These are phyloP conservation scores for Alternaria burnsii DNA, from an alignment of 2,329 filamentous ascomycete species.

Conservation along the genomic window DNA sequence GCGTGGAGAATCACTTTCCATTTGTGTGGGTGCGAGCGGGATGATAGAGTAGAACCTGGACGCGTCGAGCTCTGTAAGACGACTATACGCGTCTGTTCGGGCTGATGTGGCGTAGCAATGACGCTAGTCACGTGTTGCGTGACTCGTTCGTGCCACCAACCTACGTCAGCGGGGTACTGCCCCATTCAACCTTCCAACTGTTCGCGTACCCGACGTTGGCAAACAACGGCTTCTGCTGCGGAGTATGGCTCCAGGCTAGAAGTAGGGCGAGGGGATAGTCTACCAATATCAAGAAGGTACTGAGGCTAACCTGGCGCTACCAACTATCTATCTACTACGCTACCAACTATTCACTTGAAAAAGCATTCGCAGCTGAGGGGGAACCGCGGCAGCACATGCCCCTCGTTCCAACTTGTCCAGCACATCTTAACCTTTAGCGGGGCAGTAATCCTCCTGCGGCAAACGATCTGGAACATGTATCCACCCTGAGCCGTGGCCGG, in stretches of 20 bases:
- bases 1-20: neutral
- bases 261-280: neutral
- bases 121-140: constrained; percentile 28
- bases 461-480: constrained; percentile 18
- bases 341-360: neutral
- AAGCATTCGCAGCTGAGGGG: neutral
- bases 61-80: neutral
- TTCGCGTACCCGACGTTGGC: neutral
- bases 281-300: neutral
- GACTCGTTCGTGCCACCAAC: constrained; percentile 23
- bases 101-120: constrained; percentile 12
- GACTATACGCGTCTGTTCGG: neutral
- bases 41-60: neutral
- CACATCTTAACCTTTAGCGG: constrained; percentile 13
- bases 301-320: neutral
- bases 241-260: neutral
- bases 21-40: neutral
- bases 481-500: constrained; percentile 11
- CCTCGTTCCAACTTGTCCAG: constrained; percentile 8
- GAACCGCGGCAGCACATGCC: neutral
- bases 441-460: constrained; percentile 8
- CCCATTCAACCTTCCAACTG: constrained; percentile 2
- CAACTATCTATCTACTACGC: neutral
- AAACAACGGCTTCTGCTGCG: neutral
- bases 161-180: constrained; percentile 25